phyloP scores from a whole-genome alignment of 148 eudicot species.

The Polygonum maritimum region DNA sequence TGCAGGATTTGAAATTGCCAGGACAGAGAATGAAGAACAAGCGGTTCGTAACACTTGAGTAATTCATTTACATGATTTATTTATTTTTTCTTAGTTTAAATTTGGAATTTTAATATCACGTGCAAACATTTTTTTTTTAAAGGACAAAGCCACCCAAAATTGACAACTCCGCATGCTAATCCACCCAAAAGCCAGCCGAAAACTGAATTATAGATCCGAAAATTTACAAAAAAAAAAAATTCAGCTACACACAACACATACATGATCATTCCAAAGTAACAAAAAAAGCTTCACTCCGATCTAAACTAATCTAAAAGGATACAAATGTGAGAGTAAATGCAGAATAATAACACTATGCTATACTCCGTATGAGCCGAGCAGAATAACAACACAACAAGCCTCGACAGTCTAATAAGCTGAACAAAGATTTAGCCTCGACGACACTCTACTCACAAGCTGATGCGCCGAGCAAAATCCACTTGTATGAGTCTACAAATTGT shows the following conservation, averaged over 20 bases:
- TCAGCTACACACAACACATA: neutral
- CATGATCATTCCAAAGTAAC: neutral
- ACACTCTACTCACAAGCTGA: conserved; percentile 6
- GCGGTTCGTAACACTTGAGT: too few relatives aligned
- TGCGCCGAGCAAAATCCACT: neutral
- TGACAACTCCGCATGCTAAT: too few relatives aligned
- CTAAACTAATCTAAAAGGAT: neutral
- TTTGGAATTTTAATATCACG: too few relatives aligned
- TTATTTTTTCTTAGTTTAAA: too few relatives aligned
- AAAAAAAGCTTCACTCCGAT: neutral
- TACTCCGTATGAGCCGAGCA: neutral
- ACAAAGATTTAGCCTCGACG: neutral
- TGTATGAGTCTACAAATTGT: neutral
- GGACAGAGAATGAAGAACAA: too few relatives aligned
- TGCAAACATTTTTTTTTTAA: too few relatives aligned
- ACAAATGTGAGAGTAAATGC: neutral
- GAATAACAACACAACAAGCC: neutral
- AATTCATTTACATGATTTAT: too few relatives aligned
- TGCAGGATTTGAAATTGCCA: too few relatives aligned
- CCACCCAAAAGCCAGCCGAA: too few relatives aligned
- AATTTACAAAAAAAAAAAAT: neutral
- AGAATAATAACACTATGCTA: neutral
- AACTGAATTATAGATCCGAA: neutral
- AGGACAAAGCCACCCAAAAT: too few relatives aligned
- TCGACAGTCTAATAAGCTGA: conserved; percentile 1